Base-by-base conservation (phyloP, 1,284 basidiomycete genomes). In the Ustilago nuda region DNA sequence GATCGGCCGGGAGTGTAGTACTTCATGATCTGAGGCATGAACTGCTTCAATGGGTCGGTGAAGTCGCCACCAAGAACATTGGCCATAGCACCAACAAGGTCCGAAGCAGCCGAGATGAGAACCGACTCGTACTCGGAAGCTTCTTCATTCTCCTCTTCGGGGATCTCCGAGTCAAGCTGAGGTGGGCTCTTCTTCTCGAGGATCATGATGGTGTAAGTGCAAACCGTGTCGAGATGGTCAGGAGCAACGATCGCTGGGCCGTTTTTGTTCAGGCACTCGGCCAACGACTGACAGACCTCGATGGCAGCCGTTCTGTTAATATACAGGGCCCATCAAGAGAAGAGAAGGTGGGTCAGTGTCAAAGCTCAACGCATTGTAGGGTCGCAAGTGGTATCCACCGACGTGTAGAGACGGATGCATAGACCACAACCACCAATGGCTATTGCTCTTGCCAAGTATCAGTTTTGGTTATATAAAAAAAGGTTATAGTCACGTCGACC, bases 61-160 rank as follows among this genome's bases (percentile, higher is more conserved):
- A 99, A 99, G 87, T 94, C 94, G 37, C 89, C 77, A 12, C 94
- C 95, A 17, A 98, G 90, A 30, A 92, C 92, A 73, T 91, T 92
- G 37, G 96, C 94, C 82, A 99, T 89, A 7, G 94, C 90, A 68
- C 95, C 92, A 62, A 98, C 95, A 62, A 99, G 91, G 86, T 99
- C 97, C 56, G 92, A 92, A 32, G 97, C 96, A 41, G 95, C 92
- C 39, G 93, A 94, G 85, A 99, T 93, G 67, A 99, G 90, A 50
- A 96, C 93, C 15, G 95, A 94, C 87, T 99, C 97, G 86, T 96
- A 98, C 88, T 99, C 97, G 7, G 95, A 95, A 78, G 93, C 92
- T 72, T 90, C 89, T 67, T 84, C 81, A 60, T 75, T 82, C 35
- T 91, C 91, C 76, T 94, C 94, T 78, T 96, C 95, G 76, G 93